Conservation (phyloP, 352 stramenopile genomes). For the Pythium aquatile region DNA sequence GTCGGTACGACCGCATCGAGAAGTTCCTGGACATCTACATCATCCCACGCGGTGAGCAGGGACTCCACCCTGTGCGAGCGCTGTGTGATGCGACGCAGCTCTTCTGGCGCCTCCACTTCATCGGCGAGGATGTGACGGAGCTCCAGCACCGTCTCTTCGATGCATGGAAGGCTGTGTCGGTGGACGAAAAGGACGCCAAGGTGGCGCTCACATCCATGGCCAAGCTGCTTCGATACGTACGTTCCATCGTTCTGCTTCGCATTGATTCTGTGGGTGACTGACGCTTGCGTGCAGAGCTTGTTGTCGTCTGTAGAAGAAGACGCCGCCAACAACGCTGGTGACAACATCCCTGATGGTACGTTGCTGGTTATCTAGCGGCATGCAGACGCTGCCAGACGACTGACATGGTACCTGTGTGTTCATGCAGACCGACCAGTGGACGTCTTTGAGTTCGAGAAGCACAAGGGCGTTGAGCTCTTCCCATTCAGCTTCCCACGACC, state of each 20-base stretch:
- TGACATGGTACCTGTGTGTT: neutral
- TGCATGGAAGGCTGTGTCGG: conserved; percentile 43
- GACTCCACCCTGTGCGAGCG: conserved; percentile 55
- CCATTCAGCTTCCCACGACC: conserved; percentile 60
- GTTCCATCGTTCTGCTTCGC: neutral
- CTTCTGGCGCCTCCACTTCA: conserved; percentile 83
- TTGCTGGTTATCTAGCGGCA: neutral
- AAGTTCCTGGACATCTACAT: conserved; percentile 83
- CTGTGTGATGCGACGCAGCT: conserved; percentile 77
- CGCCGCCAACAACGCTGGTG: conserved; percentile 30
- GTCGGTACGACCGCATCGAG: conserved; percentile 77
- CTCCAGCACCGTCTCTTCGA: conserved; percentile 59
- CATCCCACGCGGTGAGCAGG: conserved; percentile 37
- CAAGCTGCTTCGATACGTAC: conserved; percentile 58
- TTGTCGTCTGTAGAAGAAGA: conserved; percentile 46
- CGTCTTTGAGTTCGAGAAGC: conserved; percentile 33
- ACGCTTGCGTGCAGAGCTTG: conserved; percentile 41
- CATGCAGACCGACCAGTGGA: conserved; percentile 36
- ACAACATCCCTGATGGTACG: conserved; percentile 29
- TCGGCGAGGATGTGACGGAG: conserved; percentile 51
- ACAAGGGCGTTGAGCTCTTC: conserved; percentile 41
- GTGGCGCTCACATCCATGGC: conserved; percentile 47
- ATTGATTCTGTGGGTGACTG: neutral
- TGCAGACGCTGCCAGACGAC: neutral
- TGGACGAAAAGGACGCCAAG: conserved; percentile 28